Percentiles rank a stretch among this genome's conserved stretches.
phyloP scores from a whole-genome alignment of 2,329 filamentous ascomycete genomes.

The Beauveria caledonica region DNA sequence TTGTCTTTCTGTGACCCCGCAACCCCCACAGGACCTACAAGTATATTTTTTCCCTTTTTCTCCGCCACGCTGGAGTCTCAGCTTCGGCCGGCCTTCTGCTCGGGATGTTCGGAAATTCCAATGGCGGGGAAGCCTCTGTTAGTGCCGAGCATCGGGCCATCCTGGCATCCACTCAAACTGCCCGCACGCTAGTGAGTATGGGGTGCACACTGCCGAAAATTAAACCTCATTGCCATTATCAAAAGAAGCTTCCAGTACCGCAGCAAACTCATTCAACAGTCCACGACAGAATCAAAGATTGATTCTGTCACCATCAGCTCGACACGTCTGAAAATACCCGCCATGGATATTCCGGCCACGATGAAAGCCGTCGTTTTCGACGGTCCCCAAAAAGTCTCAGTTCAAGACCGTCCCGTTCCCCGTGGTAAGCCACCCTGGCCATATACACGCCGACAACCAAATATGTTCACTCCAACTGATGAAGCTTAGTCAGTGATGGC shows the following conservation, averaged over 20 bases:
- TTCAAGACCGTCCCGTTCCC: slow-evolving; percentile 75
- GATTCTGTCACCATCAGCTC: neutral
- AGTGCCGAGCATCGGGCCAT: slow-evolving; percentile 1
- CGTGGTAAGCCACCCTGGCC: slow-evolving; percentile 33
- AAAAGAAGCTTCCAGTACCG: neutral
- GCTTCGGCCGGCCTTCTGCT: neutral
- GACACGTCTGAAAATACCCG: neutral
- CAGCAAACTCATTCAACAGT: neutral
- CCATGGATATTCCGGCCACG: slow-evolving; percentile 34
- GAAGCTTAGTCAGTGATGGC: slow-evolving; percentile 50
- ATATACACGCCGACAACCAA: neutral
- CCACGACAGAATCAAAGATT: neutral
- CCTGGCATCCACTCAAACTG: neutral
- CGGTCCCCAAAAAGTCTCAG: slow-evolving; percentile 61
- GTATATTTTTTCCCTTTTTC: neutral
- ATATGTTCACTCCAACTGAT: slow-evolving; percentile 13
- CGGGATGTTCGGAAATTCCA: slow-evolving; percentile 11
- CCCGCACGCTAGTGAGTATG: neutral
- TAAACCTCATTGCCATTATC: slow-evolving; percentile 1
- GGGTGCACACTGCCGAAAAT: neutral
- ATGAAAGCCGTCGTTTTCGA: slow-evolving; percentile 92
- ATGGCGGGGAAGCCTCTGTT: neutral
- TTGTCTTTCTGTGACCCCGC: neutral
- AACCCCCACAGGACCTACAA: neutral
- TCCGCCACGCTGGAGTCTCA: neutral